A percentile compares a stretch with the other conserved stretches of the same genome.
Conservation (phyloP, 176 grass and related monocot species). For the Eremochloa ophiuroides region DNA sequence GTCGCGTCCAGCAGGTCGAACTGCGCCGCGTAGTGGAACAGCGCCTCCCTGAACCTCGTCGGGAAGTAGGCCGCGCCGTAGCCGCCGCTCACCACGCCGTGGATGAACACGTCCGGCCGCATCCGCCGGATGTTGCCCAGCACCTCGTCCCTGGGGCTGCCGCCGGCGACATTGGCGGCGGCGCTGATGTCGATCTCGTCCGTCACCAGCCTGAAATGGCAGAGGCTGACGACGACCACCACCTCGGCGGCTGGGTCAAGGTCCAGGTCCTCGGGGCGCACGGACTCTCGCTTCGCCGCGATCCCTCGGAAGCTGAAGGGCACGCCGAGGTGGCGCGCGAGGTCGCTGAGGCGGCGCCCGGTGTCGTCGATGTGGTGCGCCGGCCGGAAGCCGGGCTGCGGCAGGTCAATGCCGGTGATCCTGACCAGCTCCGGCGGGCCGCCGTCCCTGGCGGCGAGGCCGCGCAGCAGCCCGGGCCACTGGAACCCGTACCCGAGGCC, state of each 20-base stretch:
- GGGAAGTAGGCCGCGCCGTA: conserved; percentile 38
- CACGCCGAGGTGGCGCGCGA: conserved; percentile 12
- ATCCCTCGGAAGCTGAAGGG: conserved; percentile 41
- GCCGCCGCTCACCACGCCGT: conserved; percentile 37
- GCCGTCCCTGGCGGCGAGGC: conserved; percentile 17
- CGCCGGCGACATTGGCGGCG: not conserved
- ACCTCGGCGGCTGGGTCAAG: conserved; percentile 18
- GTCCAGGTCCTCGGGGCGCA: conserved; percentile 9
- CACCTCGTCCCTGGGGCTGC: conserved; percentile 22
- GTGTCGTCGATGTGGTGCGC: conserved; percentile 37
- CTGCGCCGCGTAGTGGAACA: conserved; percentile 27
- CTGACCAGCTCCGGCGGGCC: conserved; percentile 39
- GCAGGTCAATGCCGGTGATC: conserved; percentile 48
- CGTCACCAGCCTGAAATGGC: conserved; percentile 30
- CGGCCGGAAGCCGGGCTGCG: conserved; percentile 50
- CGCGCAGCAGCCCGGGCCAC: conserved; percentile 12
- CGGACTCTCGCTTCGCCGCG: conserved; percentile 35
- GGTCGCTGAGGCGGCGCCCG: conserved; percentile 30
- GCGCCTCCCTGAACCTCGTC: conserved; percentile 43
- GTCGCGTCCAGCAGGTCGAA: conserved; percentile 47
- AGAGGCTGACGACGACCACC: conserved; percentile 35
- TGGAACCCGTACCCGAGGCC: conserved; percentile 47
- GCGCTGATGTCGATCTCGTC: conserved; percentile 20
- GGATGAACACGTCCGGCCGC: conserved; percentile 47
- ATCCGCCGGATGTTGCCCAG: conserved; percentile 35